phyloP scores from a whole-genome alignment of 177 flowering plant genomes.

The Vitis hybrid region DNA sequence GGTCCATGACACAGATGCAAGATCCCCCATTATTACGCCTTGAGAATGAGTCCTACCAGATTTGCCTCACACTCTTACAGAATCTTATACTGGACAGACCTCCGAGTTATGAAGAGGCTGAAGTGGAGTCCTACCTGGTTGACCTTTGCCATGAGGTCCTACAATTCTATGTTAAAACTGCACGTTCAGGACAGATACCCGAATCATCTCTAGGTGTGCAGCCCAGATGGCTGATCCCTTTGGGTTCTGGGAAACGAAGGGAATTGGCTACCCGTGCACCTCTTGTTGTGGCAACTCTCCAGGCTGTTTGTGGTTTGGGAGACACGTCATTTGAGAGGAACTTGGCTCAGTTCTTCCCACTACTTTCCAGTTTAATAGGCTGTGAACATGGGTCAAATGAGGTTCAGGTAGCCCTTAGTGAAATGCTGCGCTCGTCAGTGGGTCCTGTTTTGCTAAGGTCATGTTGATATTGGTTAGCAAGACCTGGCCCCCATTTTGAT shows the following conservation, averaged over 20 bases:
- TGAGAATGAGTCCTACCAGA: conserved; percentile 90
- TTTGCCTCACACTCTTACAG: conserved; percentile 82
- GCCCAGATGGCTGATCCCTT: conserved; percentile 62
- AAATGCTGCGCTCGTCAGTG: conserved; percentile 71
- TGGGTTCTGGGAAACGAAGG: conserved; percentile 81
- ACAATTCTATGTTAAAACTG: conserved; percentile 60
- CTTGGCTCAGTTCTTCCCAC: conserved; percentile 65
- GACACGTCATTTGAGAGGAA: conserved; percentile 65
- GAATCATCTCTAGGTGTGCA: conserved; percentile 30
- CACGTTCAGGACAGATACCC: conserved; percentile 33
- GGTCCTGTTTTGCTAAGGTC: conserved; percentile 87
- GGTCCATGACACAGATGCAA: conserved; percentile 87
- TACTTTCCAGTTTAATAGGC: conserved; percentile 74
- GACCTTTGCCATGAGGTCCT: conserved; percentile 80
- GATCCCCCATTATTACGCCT: conserved; percentile 94
- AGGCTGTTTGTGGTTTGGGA: conserved; percentile 65
- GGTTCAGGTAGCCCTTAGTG: conserved; percentile 83
- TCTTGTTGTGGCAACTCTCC: conserved; percentile 78
- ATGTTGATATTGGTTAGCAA: conserved; percentile 42
- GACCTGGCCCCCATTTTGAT: conserved; percentile 9
- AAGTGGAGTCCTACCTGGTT: conserved; percentile 63
- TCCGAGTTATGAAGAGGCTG: conserved; percentile 44
- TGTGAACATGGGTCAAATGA: conserved; percentile 96
- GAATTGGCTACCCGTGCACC: conserved; percentile 92
- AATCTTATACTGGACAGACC: conserved; percentile 70